phyloP scores from a whole-genome alignment of 495 filamentous ascomycete genomes.

The Aspergillus cavernicola region DNA sequence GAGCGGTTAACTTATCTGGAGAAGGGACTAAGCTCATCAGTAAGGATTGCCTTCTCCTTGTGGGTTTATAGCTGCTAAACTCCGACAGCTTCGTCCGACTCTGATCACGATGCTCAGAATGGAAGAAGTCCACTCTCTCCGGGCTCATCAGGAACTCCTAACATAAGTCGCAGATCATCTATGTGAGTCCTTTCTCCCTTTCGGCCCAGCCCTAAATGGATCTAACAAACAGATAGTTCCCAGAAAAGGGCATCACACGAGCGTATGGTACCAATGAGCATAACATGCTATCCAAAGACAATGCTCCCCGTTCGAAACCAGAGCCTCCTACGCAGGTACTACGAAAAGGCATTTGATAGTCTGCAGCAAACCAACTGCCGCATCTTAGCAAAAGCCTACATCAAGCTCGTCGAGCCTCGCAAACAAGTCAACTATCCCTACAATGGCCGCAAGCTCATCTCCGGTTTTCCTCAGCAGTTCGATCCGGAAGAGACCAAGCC shows the following conservation, averaged over 20 bases:
- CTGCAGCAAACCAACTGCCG: constrained; percentile 69
- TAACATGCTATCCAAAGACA: constrained; percentile 29
- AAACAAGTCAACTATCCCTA: constrained; percentile 84
- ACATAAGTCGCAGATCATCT: constrained; percentile 9
- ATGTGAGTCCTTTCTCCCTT: constrained; percentile 4
- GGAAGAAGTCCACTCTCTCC: constrained; percentile 18
- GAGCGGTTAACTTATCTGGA: constrained; percentile 33
- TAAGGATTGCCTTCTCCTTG: neutral
- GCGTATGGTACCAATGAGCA: constrained; percentile 27
- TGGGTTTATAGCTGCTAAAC: neutral
- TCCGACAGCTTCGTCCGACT: neutral
- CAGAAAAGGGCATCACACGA: constrained; percentile 23
- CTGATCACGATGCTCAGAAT: constrained; percentile 4
- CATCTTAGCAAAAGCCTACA: constrained; percentile 70
- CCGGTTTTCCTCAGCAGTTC: constrained; percentile 31
- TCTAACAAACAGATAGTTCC: constrained; percentile 3
- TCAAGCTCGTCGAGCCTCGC: constrained; percentile 75
- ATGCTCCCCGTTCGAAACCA: constrained; percentile 51
- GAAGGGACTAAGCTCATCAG: constrained; percentile 5
- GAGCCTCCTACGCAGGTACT: constrained; percentile 53
- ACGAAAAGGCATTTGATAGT: constrained; percentile 58
- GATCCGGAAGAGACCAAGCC: constrained; percentile 50
- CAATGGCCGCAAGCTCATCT: constrained; percentile 50
- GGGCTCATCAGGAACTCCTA: constrained; percentile 9
- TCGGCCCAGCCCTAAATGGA: neutral